phyloP scores from a whole-genome alignment of 768 basidiomycete genomes.

The Amanita pseudoporphyria region DNA sequence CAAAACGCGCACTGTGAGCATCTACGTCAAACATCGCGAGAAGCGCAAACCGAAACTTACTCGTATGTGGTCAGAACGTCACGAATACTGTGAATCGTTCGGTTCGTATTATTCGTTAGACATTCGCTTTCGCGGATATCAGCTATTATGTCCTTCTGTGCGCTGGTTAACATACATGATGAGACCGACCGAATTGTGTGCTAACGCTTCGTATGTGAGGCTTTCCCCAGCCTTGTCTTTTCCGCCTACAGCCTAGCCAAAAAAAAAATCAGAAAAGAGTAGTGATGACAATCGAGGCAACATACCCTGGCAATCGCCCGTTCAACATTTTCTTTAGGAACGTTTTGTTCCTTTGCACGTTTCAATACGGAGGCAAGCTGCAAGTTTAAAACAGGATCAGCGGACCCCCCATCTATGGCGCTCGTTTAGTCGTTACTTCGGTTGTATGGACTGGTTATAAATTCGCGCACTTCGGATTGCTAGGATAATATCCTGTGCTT shows the following conservation, averaged over 20 bases:
- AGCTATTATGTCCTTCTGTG: slow-evolving; percentile 10
- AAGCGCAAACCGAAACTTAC: slow-evolving; percentile 23
- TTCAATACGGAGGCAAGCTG: slow-evolving; percentile 46
- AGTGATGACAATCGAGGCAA: neutral
- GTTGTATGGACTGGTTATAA: neutral
- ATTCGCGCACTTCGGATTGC: slow-evolving; percentile 46
- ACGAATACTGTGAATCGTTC: slow-evolving; percentile 48
- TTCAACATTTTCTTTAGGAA: slow-evolving; percentile 64
- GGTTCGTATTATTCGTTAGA: slow-evolving; percentile 53
- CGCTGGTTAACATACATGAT: slow-evolving; percentile 39
- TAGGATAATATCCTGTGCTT: slow-evolving; percentile 44
- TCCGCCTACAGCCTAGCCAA: slow-evolving; percentile 34
- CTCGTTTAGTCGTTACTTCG: slow-evolving; percentile 2
- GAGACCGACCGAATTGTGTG: slow-evolving; percentile 47
- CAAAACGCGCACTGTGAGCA: slow-evolving; percentile 40
- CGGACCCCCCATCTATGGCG: slow-evolving; percentile 42
- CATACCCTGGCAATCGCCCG: slow-evolving; percentile 47
- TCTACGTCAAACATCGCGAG: neutral
- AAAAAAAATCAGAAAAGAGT: neutral
- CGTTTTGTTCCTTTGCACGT: slow-evolving; percentile 43
- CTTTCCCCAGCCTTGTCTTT: slow-evolving; percentile 37
- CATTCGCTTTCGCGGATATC: slow-evolving; percentile 37
- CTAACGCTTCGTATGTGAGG: slow-evolving; percentile 54
- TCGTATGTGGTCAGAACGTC: slow-evolving; percentile 38
- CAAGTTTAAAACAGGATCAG: slow-evolving; percentile 43